Percentiles rank a stretch among this genome's conserved stretches.
phyloP scores from a whole-genome alignment of 2,329 filamentous ascomycete genomes.

The Aspergillus intermedius region DNA sequence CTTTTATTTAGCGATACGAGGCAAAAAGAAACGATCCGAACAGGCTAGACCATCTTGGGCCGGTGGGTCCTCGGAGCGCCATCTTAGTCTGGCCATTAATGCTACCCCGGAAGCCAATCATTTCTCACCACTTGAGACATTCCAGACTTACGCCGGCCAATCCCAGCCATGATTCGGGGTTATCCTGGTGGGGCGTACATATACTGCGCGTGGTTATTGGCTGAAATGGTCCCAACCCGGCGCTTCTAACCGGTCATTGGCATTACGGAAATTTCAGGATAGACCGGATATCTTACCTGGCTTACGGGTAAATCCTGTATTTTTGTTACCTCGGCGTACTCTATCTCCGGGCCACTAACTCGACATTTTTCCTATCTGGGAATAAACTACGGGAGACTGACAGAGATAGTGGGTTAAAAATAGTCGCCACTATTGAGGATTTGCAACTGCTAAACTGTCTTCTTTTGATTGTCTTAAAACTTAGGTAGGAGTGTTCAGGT shows the following conservation, averaged over 20 bases:
- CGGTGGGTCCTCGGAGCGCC: not conserved
- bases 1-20: not conserved
- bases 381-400: constrained; percentile 1
- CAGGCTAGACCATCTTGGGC: not conserved
- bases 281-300: not conserved
- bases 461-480: no score
- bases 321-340: constrained; percentile 1
- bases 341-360: constrained; percentile 4
- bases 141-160: constrained; percentile 1
- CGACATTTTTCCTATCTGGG: not conserved
- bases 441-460: not conserved
- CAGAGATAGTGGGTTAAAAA: not conserved
- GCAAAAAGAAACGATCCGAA: not conserved
- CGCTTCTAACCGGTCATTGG: not conserved
- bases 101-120: constrained; percentile 7
- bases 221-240: not conserved
- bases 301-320: not conserved
- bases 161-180: not conserved
- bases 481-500: no score
- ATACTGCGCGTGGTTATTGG: not conserved
- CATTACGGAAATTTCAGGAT: not conserved
- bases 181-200: not conserved
- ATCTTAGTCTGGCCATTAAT: constrained; percentile 9
- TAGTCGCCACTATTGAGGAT: not conserved
- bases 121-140: constrained; percentile 9